Conservation (phyloP, 2,329 filamentous ascomycete species). For the Beauveria sp. region DNA sequence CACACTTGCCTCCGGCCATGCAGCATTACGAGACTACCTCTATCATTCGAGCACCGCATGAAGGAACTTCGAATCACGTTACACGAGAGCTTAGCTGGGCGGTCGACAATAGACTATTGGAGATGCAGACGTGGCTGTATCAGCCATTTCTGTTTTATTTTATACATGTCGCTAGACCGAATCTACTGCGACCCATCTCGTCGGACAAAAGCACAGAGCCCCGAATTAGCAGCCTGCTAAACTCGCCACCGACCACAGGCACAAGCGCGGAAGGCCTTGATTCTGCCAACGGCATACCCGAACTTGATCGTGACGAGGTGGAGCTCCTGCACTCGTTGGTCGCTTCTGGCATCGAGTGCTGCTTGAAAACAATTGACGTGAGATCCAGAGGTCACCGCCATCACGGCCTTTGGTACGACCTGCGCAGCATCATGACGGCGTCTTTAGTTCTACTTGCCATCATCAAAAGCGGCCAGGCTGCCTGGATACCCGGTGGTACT, state of each 20-base stretch:
- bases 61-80: slow-evolving; percentile 13
- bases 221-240: slow-evolving; percentile 14
- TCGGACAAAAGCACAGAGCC: background rate
- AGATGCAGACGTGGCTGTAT: slow-evolving; percentile 19
- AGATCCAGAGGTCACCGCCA: slow-evolving; percentile 17
- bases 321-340: slow-evolving; percentile 15
- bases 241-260: slow-evolving; percentile 1
- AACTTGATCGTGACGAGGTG: slow-evolving; percentile 14
- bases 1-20: slow-evolving; percentile 15
- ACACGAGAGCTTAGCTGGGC: slow-evolving; percentile 19
- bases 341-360: slow-evolving; percentile 16
- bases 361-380: slow-evolving; percentile 17
- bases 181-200: background rate
- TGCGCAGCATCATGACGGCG: slow-evolving; percentile 17
- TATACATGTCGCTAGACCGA: slow-evolving; percentile 11
- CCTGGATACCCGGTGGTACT: slow-evolving; percentile 16
- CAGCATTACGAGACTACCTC: slow-evolving; percentile 15
- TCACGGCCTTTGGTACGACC: slow-evolving; percentile 21
- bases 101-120: slow-evolving; percentile 17
- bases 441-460: slow-evolving; percentile 15
- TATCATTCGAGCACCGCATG: slow-evolving; percentile 14
- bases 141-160: slow-evolving; percentile 17
- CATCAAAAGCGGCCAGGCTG: slow-evolving; percentile 15
- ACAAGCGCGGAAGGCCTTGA: background rate
- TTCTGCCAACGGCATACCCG: background rate